Percentiles rank a stretch among this genome's conserved stretches.
These are phyloP conservation scores for Thalassiosira mediterranea DNA, from an alignment of 352 stramenopile genomes.

Conservation along the genomic window DNA sequence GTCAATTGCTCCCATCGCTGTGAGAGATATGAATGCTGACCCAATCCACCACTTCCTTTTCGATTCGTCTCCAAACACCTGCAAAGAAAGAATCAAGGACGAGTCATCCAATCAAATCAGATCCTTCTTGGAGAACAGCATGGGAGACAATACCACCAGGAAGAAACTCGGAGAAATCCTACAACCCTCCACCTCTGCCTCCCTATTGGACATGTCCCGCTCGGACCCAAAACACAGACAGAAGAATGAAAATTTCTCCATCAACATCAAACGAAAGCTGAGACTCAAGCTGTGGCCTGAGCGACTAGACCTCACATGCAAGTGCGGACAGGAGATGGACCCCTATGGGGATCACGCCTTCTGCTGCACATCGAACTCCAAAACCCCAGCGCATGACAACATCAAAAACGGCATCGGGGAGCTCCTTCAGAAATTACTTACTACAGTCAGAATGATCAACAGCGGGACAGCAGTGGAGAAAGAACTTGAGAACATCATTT, in stretches of 20 bases:
- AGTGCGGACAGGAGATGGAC: slow-evolving; percentile 3
- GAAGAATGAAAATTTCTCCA: neutral
- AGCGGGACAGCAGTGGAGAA: neutral
- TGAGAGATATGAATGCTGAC: too few species aligned
- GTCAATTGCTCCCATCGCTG: neutral
- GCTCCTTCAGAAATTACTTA: neutral
- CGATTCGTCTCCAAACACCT: neutral
- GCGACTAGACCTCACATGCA: neutral
- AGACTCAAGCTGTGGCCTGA: neutral
- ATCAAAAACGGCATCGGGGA: slow-evolving; percentile 4
- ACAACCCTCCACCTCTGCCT: neutral
- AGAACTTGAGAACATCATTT: neutral
- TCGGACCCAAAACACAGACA: neutral
- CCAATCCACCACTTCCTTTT: neutral
- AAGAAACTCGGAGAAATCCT: too few species aligned
- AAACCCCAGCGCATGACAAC: neutral
- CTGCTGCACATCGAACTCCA: neutral
- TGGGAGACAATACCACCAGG: too few species aligned
- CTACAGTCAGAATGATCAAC: neutral
- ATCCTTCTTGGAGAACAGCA: neutral
- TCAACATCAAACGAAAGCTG: slow-evolving; percentile 2
- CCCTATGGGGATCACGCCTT: slow-evolving; percentile 9
- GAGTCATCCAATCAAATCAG: neutral
- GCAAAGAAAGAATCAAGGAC: neutral
- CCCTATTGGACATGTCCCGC: neutral